Evolutionary conservation across 352 stramenopile genomes (phyloP).

Genomic region (Phytophthora brassicae): DNA sequence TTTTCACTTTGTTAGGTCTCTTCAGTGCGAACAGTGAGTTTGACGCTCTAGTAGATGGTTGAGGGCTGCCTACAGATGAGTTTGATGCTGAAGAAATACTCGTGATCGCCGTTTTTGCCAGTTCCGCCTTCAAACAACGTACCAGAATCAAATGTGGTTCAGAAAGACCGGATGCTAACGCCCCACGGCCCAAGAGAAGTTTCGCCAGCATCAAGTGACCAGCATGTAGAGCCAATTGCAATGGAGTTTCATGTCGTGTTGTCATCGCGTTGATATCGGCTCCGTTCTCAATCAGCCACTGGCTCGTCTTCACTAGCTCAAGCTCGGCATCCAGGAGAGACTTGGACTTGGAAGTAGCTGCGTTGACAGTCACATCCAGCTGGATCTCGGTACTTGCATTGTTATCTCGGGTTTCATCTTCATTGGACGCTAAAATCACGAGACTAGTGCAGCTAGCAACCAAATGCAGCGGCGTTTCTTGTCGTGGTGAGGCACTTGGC

Average conservation of each 20-base stretch:
- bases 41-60: slow-evolving; percentile 4
- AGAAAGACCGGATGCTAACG: slow-evolving; percentile 47
- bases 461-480: slow-evolving; percentile 74
- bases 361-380: slow-evolving; percentile 19
- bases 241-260: slow-evolving; percentile 42
- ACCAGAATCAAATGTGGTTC: slow-evolving; percentile 43
- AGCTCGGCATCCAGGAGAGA: slow-evolving; percentile 43
- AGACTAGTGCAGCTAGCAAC: slow-evolving; percentile 43
- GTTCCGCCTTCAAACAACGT: slow-evolving; percentile 49
- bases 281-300: slow-evolving; percentile 81
- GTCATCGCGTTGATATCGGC: slow-evolving; percentile 64
- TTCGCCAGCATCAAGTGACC: slow-evolving; percentile 57
- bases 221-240: slow-evolving; percentile 59
- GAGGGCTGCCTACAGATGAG: slow-evolving; percentile 8
- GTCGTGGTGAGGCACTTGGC: slow-evolving; percentile 17
- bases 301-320: slow-evolving; percentile 57
- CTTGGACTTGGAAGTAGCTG: slow-evolving; percentile 32
- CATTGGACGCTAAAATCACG: slow-evolving; percentile 24
- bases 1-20: slow-evolving; percentile 23
- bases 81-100: slow-evolving; percentile 48
- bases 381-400: slow-evolving; percentile 27
- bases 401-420: slow-evolving; percentile 22
- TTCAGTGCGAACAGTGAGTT: slow-evolving; percentile 20
- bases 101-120: slow-evolving; percentile 63
- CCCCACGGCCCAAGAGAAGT: slow-evolving; percentile 53